Conservation (phyloP, 2,329 filamentous ascomycete species). For the Thelonectria discophora region DNA sequence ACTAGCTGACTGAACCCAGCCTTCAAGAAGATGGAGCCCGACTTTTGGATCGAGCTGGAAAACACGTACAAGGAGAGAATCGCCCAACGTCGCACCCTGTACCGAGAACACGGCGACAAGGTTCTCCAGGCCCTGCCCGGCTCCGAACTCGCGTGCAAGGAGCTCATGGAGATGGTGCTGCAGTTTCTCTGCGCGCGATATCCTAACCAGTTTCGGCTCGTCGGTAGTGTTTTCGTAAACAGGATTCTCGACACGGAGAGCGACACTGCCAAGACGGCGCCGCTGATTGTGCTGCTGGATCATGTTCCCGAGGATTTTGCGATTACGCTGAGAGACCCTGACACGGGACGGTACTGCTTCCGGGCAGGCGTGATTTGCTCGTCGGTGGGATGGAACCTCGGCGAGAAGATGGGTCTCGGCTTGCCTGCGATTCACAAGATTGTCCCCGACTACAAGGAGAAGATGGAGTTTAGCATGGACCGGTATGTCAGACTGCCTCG, state of each 20-base stretch:
- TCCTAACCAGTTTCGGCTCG: conserved; percentile 75
- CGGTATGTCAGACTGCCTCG: conserved; percentile 57
- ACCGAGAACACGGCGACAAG: conserved; percentile 66
- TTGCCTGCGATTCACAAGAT: conserved; percentile 76
- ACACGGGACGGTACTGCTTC: conserved; percentile 77
- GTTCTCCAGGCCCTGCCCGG: conserved; percentile 77
- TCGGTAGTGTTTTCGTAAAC: conserved; percentile 71
- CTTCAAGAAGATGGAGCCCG: conserved; percentile 77
- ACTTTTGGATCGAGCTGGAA: conserved; percentile 93
- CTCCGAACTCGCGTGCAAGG: conserved; percentile 81
- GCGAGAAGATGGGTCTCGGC: conserved; percentile 75
- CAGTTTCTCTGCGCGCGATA: conserved; percentile 84
- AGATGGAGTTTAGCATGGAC: conserved; percentile 90
- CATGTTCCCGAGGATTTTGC: conserved; percentile 88
- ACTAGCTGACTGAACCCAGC: conserved; percentile 60
- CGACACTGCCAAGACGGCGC: conserved; percentile 67
- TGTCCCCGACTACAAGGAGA: conserved; percentile 86
- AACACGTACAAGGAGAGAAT: conserved; percentile 75
- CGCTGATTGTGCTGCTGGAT: conserved; percentile 75
- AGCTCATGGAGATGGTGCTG: conserved; percentile 86
- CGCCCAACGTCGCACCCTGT: conserved; percentile 72
- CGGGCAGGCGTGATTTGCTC: conserved; percentile 82
- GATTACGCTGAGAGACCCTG: conserved; percentile 75
- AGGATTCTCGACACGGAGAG: conserved; percentile 70
- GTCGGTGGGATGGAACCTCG: conserved; percentile 81